Conservation (phyloP, 208 protist genomes). For the Wallacemonas sp. region DNA sequence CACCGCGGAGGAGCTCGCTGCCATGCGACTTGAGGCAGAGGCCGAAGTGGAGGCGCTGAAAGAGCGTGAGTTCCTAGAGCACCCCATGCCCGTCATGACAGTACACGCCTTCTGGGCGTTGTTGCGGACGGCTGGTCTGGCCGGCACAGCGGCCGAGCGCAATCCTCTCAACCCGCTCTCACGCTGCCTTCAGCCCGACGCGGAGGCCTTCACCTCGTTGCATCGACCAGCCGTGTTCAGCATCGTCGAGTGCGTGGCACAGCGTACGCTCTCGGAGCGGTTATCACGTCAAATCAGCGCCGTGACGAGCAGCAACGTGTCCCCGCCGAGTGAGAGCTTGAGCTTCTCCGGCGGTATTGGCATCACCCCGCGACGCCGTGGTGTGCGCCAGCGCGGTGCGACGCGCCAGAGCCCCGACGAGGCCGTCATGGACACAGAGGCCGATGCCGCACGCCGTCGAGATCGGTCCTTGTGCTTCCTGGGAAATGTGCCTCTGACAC, state of each 20-base stretch:
- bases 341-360: neutral
- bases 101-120: constrained; percentile 61
- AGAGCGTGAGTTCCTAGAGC: neutral
- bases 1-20: neutral
- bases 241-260: constrained; percentile 56
- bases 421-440: neutral
- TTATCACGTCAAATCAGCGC: neutral
- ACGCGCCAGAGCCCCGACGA: neutral
- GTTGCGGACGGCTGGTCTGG: constrained; percentile 53
- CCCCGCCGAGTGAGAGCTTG: neutral
- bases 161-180: constrained; percentile 2
- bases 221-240: constrained; percentile 63
- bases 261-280: constrained; percentile 12
- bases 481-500: constrained; percentile 5
- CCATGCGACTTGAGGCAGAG: neutral
- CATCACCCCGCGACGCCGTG: neutral
- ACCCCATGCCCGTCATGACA: constrained; percentile 29
- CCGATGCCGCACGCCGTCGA: neutral
- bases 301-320: neutral
- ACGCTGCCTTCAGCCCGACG: constrained; percentile 9
- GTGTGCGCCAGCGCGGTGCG: neutral
- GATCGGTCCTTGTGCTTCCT: neutral
- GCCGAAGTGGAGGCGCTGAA: neutral
- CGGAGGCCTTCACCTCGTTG: constrained; percentile 28
- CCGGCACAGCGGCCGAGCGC: constrained; percentile 29